Conservation (phyloP, 176 grass and related monocot genomes). For the Eremochloa ophiuroides region DNA sequence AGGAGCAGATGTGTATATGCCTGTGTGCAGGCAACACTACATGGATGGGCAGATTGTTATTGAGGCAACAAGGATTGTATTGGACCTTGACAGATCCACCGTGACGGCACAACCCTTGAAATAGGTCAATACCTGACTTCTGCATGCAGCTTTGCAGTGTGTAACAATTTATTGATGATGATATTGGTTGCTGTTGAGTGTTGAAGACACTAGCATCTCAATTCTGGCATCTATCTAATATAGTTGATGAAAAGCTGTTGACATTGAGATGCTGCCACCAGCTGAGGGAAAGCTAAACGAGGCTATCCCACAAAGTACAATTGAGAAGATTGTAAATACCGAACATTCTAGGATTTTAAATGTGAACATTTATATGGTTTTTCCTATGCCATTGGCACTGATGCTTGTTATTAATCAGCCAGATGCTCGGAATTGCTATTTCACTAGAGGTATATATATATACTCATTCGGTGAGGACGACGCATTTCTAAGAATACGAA, state of each 20-base stretch:
- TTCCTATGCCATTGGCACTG: background rate
- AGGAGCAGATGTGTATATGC: slow-evolving; percentile 89
- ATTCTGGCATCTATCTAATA: background rate
- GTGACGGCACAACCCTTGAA: slow-evolving; percentile 25
- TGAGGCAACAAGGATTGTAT: slow-evolving; percentile 66
- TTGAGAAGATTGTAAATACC: slow-evolving; percentile 26
- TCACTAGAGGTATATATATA: too few species aligned
- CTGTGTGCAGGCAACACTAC: slow-evolving; percentile 88
- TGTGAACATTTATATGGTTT: background rate
- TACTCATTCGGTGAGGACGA: too few species aligned
- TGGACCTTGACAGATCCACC: slow-evolving; percentile 55
- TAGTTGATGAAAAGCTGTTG: background rate
- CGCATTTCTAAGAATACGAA: too few species aligned
- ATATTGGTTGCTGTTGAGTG: background rate
- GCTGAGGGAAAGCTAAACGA: background rate
- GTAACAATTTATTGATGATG: background rate
- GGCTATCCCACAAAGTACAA: background rate
- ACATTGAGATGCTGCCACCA: background rate
- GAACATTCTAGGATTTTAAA: background rate
- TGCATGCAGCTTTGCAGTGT: background rate
- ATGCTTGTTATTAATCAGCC: background rate
- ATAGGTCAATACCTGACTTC: slow-evolving; percentile 6
- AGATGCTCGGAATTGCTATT: background rate
- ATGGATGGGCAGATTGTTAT: slow-evolving; percentile 64
- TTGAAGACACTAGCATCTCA: background rate